Evolutionary conservation across 2,329 filamentous ascomycete species (phyloP), one percentile per base, ranked within the genome.

Genomic region (Clathrospora elynae): DNA sequence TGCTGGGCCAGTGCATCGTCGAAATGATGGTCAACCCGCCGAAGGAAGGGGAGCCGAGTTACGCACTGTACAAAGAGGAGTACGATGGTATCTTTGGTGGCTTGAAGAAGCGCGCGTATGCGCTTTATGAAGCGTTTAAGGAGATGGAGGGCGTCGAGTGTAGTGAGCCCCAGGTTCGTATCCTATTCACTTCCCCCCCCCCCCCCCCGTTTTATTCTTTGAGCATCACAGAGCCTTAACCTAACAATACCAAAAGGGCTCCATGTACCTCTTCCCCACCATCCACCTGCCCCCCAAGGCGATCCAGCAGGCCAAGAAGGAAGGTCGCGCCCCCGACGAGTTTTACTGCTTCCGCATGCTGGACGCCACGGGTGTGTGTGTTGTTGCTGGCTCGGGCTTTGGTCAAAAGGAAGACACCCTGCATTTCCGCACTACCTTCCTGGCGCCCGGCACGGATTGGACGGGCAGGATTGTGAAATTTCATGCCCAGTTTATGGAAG

Each of bases 11-110:
- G 79, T 97, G 93, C 75, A 80, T 97, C 33, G 88, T 99, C 49
- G 93, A 97, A 77, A 77, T 96, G 70, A 96, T 97, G 92, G 90
- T 96, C 64, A 96, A 97, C 78, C 93, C 93, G 39, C 93, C 93
- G 25, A 80, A 81, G 65, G 73, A 84, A 59, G 92, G 93, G 46
- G 86, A 95, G 47, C 88, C 89, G 11, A 95, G 88, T 55, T 87
- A 88, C 72, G 83, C 84, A 53, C 81, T 92, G 38, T 97, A 97
- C 78, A 76, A 86, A 65, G 68, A 86, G 69, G 93, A 99, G 72
- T 96, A 93, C 76, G 83, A 86, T 67, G 78, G 74, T 61, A 96
- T 96, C 71, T 90, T 84, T 71, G 73, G 85, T 38, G 87, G 88
- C 35, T 79, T 99, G 45, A 83, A 83, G 65, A 75, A 87, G 71